Evolutionary conservation across 106 monocot genomes (phyloP).

Genomic region (Dendrobium nobile): DNA sequence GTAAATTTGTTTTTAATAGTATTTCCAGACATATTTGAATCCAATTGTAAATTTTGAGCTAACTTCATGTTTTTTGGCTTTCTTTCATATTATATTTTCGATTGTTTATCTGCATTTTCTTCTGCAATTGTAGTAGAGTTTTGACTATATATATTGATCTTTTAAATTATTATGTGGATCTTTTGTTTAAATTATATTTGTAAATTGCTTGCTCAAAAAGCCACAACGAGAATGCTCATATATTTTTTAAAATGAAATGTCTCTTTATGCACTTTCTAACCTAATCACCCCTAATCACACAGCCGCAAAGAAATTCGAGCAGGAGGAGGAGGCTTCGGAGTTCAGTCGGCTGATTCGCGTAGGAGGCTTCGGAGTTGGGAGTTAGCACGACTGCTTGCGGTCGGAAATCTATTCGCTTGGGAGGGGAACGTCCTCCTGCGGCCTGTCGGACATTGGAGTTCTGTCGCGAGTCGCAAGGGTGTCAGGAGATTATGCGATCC

Average conservation of each 20-base stretch:
- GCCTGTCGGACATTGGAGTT: too few species aligned
- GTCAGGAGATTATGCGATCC: too few species aligned
- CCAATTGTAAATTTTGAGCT: not conserved
- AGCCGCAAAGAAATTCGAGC: too few species aligned
- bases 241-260: slow-evolving; percentile 48
- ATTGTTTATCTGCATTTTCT: not conserved
- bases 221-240: slow-evolving; percentile 51
- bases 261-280: slow-evolving; percentile 34
- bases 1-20: not conserved
- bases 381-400: too few species aligned
- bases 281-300: too few species aligned
- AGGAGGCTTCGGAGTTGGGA: too few species aligned
- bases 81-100: not conserved
- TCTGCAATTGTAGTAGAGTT: not conserved
- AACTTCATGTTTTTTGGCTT: not conserved
- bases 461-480: too few species aligned
- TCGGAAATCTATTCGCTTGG: too few species aligned
- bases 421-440: too few species aligned
- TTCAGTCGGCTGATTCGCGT: too few species aligned
- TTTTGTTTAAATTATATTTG: not conserved
- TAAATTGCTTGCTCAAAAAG: slow-evolving; percentile 21
- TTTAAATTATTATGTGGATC: not conserved
- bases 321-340: too few species aligned
- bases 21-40: not conserved
- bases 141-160: not conserved